These are phyloP conservation scores for Fusarium sp. DNA, from an alignment of 2,329 filamentous ascomycete genomes.

Conservation along the genomic window DNA sequence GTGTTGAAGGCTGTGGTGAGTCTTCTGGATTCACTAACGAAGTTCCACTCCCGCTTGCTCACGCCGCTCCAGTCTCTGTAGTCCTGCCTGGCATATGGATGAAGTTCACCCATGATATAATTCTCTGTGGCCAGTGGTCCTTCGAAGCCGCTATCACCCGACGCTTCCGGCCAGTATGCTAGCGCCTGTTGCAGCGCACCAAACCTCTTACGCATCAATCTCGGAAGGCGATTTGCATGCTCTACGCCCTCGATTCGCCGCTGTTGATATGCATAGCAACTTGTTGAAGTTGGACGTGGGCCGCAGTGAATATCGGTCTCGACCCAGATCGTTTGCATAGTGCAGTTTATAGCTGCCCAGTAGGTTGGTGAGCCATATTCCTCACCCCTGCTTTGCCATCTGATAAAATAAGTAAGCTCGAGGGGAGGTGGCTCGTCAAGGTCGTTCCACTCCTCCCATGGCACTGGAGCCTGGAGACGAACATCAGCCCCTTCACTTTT, in stretches of 20 bases:
- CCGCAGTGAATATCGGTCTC: not conserved
- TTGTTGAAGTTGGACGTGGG: not conserved
- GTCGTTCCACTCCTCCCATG: not conserved
- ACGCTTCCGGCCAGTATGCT: not conserved
- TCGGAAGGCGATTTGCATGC: rapidly evolving
- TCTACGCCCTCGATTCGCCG: rapidly evolving
- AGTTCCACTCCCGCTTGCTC: too few species aligned
- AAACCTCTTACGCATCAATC: rapidly evolving
- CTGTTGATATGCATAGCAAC: not conserved
- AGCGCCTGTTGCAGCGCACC: not conserved
- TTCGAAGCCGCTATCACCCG: rapidly evolving
- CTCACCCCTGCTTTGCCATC: not conserved
- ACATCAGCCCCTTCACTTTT: not conserved
- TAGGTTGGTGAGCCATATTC: not conserved
- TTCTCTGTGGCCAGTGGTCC: not conserved
- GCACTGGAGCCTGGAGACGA: not conserved
- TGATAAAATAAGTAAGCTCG: not conserved
- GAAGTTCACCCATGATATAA: not conserved
- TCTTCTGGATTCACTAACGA: not conserved
- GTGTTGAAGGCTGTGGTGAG: not conserved
- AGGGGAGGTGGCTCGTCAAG: not conserved
- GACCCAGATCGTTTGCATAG: not conserved
- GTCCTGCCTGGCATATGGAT: rapidly evolving
- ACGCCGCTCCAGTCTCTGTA: not conserved
- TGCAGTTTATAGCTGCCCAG: not conserved